Evolutionary conservation across 306 rosid species (phyloP).

Genomic region (Citrullus amarus): DNA sequence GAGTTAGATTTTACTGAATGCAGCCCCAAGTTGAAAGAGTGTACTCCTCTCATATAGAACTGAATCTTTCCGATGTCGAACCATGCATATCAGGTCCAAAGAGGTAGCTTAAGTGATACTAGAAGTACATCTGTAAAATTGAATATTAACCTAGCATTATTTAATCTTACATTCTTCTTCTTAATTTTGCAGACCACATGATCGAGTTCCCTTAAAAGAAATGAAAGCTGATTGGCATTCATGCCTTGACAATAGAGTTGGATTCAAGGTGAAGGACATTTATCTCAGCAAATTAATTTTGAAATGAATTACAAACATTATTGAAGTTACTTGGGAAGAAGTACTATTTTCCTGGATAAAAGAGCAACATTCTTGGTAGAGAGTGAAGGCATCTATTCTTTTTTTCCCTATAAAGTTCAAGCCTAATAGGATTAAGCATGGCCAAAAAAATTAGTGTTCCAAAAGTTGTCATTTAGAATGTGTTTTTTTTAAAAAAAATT

Average conservation of each 20-base stretch:
- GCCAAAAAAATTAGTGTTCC: background rate
- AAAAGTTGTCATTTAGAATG: background rate
- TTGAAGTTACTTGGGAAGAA: background rate
- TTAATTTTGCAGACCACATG: constrained; percentile 59
- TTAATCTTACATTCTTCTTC: background rate
- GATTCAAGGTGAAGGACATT: constrained; percentile 64
- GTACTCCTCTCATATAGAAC: constrained; percentile 71
- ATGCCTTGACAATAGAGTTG: constrained; percentile 85
- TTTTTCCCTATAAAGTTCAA: background rate
- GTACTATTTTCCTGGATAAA: background rate
- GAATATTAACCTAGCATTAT: background rate
- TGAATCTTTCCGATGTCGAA: constrained; percentile 69
- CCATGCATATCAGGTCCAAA: constrained; percentile 96
- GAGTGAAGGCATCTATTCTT: background rate
- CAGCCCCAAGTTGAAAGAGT: constrained; percentile 78
- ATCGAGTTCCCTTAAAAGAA: constrained; percentile 82
- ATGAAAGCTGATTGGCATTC: constrained; percentile 92
- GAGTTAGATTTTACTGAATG: constrained; percentile 1
- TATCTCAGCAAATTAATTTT: background rate
- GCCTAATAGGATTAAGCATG: background rate
- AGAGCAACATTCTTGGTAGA: background rate
- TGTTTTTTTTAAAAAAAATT: background rate
- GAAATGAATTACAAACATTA: background rate
- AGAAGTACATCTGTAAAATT: background rate
- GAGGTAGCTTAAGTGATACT: constrained; percentile 31